These are phyloP conservation scores for Calocybe cyanea DNA, from an alignment of 768 basidiomycete species.

Conservation along the genomic window DNA sequence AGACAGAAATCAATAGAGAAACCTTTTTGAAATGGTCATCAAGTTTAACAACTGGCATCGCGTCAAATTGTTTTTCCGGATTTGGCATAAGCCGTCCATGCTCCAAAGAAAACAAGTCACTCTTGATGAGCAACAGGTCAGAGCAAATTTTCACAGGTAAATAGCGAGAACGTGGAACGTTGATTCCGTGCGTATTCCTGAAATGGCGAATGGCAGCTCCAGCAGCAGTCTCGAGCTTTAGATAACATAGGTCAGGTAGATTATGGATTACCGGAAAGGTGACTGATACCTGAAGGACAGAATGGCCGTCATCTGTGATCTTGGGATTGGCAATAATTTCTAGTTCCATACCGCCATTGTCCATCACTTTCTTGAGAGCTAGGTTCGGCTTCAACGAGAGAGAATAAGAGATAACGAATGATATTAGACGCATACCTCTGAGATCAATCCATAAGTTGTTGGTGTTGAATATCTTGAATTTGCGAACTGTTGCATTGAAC, in stretches of 20 bases:
- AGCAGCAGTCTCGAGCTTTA: constrained; percentile 68
- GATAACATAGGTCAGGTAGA: background rate
- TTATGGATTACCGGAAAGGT: background rate
- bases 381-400: background rate
- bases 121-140: constrained; percentile 70
- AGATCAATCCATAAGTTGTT: constrained; percentile 59
- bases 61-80: constrained; percentile 57
- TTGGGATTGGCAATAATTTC: constrained; percentile 82
- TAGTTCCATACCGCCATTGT: constrained; percentile 59
- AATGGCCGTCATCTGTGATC: constrained; percentile 61
- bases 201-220: constrained; percentile 86
- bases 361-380: constrained; percentile 77
- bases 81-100: constrained; percentile 73
- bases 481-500: constrained; percentile 38
- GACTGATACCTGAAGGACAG: constrained; percentile 55
- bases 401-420: too few species aligned
- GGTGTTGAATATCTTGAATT: constrained; percentile 81
- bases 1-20: background rate
- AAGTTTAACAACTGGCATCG: constrained; percentile 77
- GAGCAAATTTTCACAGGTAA: constrained; percentile 73
- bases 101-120: constrained; percentile 72
- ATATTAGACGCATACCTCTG: background rate
- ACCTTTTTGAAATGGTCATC: constrained; percentile 86
- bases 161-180: constrained; percentile 81
- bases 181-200: constrained; percentile 70